Evolutionary conservation across 495 filamentous ascomycete species (phyloP), one percentile per base, ranked within the genome.

Genomic region (Penicillium diatomitis): DNA sequence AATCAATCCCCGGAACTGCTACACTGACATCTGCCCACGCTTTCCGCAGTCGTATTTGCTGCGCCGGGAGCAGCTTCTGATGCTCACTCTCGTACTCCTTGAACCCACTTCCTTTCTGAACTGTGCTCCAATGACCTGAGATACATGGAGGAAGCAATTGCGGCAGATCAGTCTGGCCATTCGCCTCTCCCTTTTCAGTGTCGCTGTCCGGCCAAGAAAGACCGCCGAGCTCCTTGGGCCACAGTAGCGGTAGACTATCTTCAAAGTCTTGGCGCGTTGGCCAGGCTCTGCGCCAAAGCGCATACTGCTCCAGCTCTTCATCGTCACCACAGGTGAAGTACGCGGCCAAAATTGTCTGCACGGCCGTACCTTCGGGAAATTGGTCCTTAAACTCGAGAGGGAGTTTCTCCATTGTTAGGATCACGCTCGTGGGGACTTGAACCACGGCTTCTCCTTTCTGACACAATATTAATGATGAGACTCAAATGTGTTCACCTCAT

Each of bases 271-370:
- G 56, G 0, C 64, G 56, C 0, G 67, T 71, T 0, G 90, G 90
- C 71, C 86, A 82, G 5, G 86, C 79, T 30, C 77, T 80, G 56
- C 71, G 69, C 90, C 90, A 95, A 8, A 67, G 58, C 0, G 68
- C 64, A 44, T 67, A 73, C 29, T 55, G 50, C 27, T 62, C 47
- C 6, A 69, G 61, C 9, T 65, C 50, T 31, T 61, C 49, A n/a
- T 62, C 48, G 43, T 58, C 49, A 11, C 64, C 63, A 33, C 83
- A 71, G 27, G 81, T 76, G 5, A 95, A 67, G 48, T 79, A 84
- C 2, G 82, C 77, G n/a, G 88, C 84, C 6, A 88, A 70, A 10
- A 87, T 68, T 4, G 81, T 83, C 52, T 91, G 86, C 29, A 86
- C 74, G 2, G 76, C 76, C 33, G 80, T 79, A 44, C 66, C 71